These are phyloP conservation scores for Saururus chinensis DNA, from an alignment of 164 flowering plant genomes.

Conservation along the genomic window DNA sequence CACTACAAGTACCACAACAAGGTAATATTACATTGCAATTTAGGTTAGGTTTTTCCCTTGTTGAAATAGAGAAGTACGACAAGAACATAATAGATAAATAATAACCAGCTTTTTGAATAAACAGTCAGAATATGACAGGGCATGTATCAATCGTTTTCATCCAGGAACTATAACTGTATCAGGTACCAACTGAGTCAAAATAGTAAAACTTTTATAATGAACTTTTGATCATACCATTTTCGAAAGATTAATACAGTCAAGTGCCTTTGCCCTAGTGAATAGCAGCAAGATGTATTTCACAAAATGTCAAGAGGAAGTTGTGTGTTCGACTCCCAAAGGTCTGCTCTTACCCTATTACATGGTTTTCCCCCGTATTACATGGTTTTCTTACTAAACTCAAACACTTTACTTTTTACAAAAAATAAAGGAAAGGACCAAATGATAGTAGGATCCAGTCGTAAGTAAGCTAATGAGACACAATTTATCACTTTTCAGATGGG, in stretches of 20 bases:
- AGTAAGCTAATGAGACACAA: neutral
- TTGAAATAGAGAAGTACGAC: neutral
- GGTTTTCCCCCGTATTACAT: too few species aligned
- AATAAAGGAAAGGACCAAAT: neutral
- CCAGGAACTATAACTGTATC: neutral
- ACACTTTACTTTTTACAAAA: neutral
- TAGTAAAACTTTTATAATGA: too few species aligned
- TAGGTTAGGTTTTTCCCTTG: too few species aligned
- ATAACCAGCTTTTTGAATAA: neutral
- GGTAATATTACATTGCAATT: too few species aligned
- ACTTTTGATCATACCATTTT: too few species aligned
- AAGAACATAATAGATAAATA: neutral
- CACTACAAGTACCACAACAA: neutral
- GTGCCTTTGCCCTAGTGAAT: too few species aligned
- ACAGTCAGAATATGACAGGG: neutral
- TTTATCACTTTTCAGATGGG: neutral
- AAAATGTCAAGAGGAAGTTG: too few species aligned
- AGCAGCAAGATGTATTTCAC: too few species aligned
- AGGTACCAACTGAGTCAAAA: too few species aligned
- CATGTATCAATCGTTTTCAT: neutral
- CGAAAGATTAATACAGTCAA: too few species aligned
- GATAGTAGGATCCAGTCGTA: neutral
- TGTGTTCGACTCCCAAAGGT: too few species aligned
- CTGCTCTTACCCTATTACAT: too few species aligned
- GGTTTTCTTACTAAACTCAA: neutral